Base-by-base conservation (phyloP, 805 yeast genomes). In the Candida tibetensis region DNA sequence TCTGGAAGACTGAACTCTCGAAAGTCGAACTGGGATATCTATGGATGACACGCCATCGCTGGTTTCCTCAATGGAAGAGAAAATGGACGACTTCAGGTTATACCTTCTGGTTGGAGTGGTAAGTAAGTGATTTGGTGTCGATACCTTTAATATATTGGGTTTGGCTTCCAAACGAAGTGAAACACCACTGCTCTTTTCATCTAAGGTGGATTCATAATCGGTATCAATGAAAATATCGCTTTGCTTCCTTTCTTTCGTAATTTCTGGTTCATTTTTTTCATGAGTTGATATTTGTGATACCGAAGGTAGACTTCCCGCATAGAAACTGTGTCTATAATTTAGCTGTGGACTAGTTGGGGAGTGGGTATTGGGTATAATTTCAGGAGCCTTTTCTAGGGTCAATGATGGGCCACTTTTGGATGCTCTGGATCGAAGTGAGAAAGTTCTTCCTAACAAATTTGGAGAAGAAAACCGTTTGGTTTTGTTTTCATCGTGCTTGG, bases 381-480 rank as follows among this genome's bases (percentile, higher is more conserved):
- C 13, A 15, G 38, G 32, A 6, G 38, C 32, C 32, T 17, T 28
- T 29, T 30, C 33, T 4, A 8, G 22, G 17, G 17, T 31, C 18
- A 31, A 14, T 10, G 34, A 4, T 4, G 27, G 6, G 27, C 17
- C 4, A 9, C 16, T 25, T 21, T 21, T 32, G 18, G 32, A 14
- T n/a, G 21, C 14, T 21, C 17, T 35, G 23, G 38, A 35, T 13
- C 38, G 32, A 16, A 35, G 19, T n/a, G 38, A 35, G 12, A 35
- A 35, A 22, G 23, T 35, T 13, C 38, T 18, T 19, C 25, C 22
- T 14, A 35, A 17, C 8, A 21, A 21, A 10, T 10, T 10, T 7
- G 25, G 25, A 7, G 25, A 21, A 7, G 25, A 21, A 10, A 21
- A 21, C 25, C 25, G 7, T 10, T 10, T 21, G 25, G 9, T 21